Evolutionary conservation across 805 yeast species (phyloP), one percentile per base, ranked within the genome.

Genomic region (Ogataea thermomethanolica): DNA sequence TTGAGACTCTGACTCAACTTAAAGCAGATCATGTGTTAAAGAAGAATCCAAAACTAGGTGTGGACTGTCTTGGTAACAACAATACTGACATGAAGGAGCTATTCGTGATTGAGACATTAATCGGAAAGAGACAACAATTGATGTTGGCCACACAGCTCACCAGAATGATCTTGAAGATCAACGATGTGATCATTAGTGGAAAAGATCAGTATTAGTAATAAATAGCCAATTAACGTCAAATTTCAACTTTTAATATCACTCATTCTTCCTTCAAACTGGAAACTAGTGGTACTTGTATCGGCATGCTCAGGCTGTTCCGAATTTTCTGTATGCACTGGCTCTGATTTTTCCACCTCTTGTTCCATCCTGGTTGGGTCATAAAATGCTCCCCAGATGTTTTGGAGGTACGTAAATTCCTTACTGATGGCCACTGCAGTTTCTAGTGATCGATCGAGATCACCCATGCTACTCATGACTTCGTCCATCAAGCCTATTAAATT

Each of bases 101-200:
- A 57, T 93, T 91, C 62, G 96, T 93, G 35, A 89, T 93, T 53
- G 99, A 93, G 65, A 98, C 99, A 41, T 79, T 88, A 61, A 90
- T 93, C 54, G 97, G 99, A 58, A 93, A 93, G 74, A 89, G 87
- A 64, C 98, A 93, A 66, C 99, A 93, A 68, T 76, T 93, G 51
- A 69, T 87, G 61, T 74, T 93, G 63, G 99, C 99, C 34, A 93
- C 99, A 10, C 99, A 93, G 69, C 76, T 93, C 62, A 89, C 97
- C 42, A 80, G 99, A 70, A 93, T 93, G 99, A 89, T 93, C 48
- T 75, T 93, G 61, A 93, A 93, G 73, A 93, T 93, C 61, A 95
- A 93, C 65, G 91, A 91, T 64, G 99, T 93, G 44, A 93, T 93
- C 56, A 82, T 91, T 52, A 84, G 63, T 33, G 66, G 65, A 27